These are phyloP conservation scores for Pyrus communis DNA, from an alignment of 306 rosid species.

Conservation along the genomic window DNA sequence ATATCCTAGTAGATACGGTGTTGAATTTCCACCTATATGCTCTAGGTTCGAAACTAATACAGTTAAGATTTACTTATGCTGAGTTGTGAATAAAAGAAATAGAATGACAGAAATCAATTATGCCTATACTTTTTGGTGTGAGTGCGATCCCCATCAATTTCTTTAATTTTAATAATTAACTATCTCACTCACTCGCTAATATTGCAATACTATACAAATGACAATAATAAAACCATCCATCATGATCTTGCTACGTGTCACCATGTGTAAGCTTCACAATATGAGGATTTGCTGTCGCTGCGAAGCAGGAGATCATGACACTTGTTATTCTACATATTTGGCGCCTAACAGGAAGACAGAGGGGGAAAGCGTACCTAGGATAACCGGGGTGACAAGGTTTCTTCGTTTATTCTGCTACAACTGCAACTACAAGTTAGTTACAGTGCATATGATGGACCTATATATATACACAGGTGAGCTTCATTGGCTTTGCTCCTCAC, in stretches of 20 bases:
- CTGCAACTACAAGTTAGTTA: conserved; percentile 1
- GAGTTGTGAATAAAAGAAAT: too few species aligned
- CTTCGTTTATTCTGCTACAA: neutral
- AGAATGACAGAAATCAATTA: too few species aligned
- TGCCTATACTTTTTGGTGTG: rapidly evolving
- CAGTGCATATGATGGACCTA: neutral
- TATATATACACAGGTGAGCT: neutral
- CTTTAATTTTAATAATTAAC: rapidly evolving
- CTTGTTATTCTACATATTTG: too few species aligned
- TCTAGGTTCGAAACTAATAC: too few species aligned
- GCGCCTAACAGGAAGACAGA: neutral
- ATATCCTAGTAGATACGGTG: too few species aligned
- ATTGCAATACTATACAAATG: too few species aligned
- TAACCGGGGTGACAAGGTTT: neutral
- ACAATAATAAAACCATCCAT: neutral
- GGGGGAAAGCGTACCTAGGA: neutral
- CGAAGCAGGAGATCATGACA: neutral
- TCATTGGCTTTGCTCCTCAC: neutral
- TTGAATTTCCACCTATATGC: too few species aligned
- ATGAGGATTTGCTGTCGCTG: neutral
- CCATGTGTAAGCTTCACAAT: neutral
- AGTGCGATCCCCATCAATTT: too few species aligned
- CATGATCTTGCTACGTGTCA: neutral
- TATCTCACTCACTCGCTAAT: neutral
- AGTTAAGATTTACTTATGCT: too few species aligned